Base-by-base conservation (phyloP, 1,139 yeast genomes). In the Geotrichum klebahnii region DNA sequence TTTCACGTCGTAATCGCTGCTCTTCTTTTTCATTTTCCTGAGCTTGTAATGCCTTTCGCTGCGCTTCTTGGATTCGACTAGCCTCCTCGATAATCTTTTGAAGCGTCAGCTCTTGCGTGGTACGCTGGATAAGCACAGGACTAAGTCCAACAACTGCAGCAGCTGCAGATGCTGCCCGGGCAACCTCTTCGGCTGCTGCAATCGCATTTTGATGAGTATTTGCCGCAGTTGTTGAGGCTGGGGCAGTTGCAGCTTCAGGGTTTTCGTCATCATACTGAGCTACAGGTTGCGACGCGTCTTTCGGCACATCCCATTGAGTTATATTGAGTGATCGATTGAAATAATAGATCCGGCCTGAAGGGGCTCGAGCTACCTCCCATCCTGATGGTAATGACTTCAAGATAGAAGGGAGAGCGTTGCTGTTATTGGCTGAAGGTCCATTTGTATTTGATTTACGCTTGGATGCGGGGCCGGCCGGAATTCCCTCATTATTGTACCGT, bases 291-390 rank as follows among this genome's bases (percentile, higher is more conserved):
- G 19, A 28, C 26, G 48, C 39, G 22, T 39, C 51, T 10, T 50
- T 58, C 1, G 89, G 89, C 46, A 68, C 68, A 12, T 78, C 82
- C 90, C 92, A 84, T 46, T 75, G 75, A 0, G 82, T 75, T 16
- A 69, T 58, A 39, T 73, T 71, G 36, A 70, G 65, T 14, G 64
- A 71, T 38, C 76, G 66, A 61, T 83, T 77, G 67, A 71, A 82
- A 63, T 78, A 84, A 63, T 83, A 84, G 3, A 62, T 51, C 32
- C 56, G 51, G 12, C 74, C 73, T 8, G 57, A 57, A 1, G 60
- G 57, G 3, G 64, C 61, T n/a, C 54, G 54, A 0, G 69, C 64
- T 2, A 62, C 55, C 10, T 61, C 60, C 76, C 76, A 72, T n/a
- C 70, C 73, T 3, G 54, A 47, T 1, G 75, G 75, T 23, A 70